A percentile compares a stretch with the other conserved stretches of the same genome.
Conservation (phyloP, 352 stramenopile genomes). For the Globisporangium sylvaticum region DNA sequence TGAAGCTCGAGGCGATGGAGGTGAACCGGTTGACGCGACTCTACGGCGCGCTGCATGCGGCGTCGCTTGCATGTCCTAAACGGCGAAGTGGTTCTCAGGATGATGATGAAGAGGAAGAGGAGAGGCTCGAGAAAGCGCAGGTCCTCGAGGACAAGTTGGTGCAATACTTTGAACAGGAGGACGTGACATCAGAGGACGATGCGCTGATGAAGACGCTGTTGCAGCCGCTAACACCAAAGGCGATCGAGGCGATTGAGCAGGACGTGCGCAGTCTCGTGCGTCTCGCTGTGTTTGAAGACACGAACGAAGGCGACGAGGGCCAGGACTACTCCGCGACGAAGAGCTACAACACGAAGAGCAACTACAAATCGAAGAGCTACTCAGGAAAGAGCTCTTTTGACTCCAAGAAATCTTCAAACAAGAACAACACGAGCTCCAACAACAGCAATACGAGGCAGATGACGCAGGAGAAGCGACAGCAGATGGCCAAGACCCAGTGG, state of each 20-base stretch:
- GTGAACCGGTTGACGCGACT: slow-evolving; percentile 52
- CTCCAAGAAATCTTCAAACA: slow-evolving; percentile 1
- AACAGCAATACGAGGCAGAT: not conserved
- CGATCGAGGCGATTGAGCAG: slow-evolving; percentile 53
- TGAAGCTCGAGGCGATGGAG: slow-evolving; percentile 51
- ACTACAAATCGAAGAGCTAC: not conserved
- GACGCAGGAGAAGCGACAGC: not conserved
- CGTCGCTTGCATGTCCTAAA: slow-evolving; percentile 22
- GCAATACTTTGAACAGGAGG: slow-evolving; percentile 64
- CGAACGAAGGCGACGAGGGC: slow-evolving; percentile 14
- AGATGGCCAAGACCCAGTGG: slow-evolving; percentile 30
- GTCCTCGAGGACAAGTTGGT: slow-evolving; percentile 46
- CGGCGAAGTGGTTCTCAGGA: not conserved
- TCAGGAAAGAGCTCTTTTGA: not conserved
- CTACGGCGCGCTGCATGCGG: slow-evolving; percentile 43
- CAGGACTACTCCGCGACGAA: not conserved
- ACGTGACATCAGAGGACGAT: slow-evolving; percentile 23
- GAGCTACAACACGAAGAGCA: not conserved
- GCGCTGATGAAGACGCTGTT: slow-evolving; percentile 37
- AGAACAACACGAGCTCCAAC: not conserved
- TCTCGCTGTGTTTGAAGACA: slow-evolving; percentile 14
- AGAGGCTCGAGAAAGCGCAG: slow-evolving; percentile 27
- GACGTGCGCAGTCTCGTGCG: slow-evolving; percentile 40
- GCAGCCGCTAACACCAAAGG: slow-evolving; percentile 40
- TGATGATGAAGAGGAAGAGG: slow-evolving; percentile 12